phyloP scores from a whole-genome alignment of 2,329 filamentous ascomycete species.

The Microthyrium microscopicum region DNA sequence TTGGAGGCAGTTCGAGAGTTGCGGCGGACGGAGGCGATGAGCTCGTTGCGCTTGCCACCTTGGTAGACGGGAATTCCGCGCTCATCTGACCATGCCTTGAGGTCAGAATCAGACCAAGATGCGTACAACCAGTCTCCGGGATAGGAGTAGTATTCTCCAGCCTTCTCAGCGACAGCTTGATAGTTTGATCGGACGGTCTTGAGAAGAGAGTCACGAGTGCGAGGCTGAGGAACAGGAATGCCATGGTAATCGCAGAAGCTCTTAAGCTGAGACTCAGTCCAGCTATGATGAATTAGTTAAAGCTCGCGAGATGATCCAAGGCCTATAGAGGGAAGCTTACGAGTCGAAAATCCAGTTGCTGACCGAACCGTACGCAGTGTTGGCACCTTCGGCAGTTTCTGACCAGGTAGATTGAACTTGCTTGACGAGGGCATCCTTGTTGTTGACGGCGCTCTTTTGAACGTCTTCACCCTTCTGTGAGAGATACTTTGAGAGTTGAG shows the following conservation, averaged over 20 bases:
- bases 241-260: constrained; percentile 76
- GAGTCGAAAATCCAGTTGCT: constrained; percentile 87
- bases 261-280: constrained; percentile 88
- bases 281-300: constrained; percentile 38
- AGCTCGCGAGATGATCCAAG: not conserved
- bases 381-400: constrained; percentile 61
- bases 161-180: constrained; percentile 56
- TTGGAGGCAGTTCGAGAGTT: constrained; percentile 70
- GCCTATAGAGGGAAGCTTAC: constrained; percentile 26
- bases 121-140: constrained; percentile 91
- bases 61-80: constrained; percentile 77
- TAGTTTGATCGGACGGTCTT: constrained; percentile 67
- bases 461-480: constrained; percentile 53
- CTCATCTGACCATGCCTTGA: constrained; percentile 86
- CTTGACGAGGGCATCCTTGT: constrained; percentile 49
- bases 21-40: constrained; percentile 77
- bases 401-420: constrained; percentile 62
- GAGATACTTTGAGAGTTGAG: constrained; percentile 52
- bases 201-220: constrained; percentile 67
- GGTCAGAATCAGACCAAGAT: constrained; percentile 79
- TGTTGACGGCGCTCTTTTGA: constrained; percentile 48
- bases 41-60: constrained; percentile 65
- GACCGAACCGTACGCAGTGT: constrained; percentile 52
- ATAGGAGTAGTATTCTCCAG: constrained; percentile 65
- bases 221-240: constrained; percentile 77